phyloP scores from a whole-genome alignment of 495 filamentous ascomycete genomes.

The Chaetomium tenue region DNA sequence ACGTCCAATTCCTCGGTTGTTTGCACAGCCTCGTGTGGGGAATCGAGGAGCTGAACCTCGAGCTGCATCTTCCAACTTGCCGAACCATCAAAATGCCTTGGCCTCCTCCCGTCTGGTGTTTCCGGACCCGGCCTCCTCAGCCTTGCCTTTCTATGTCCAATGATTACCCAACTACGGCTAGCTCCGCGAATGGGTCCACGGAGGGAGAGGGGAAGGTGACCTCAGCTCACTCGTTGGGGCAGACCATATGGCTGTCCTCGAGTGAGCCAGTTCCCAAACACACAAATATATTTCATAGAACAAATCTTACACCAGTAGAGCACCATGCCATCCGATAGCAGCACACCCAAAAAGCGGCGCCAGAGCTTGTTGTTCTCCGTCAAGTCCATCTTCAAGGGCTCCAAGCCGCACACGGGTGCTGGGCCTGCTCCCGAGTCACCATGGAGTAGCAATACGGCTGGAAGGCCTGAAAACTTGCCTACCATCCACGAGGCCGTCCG shows the following conservation, averaged over 20 bases:
- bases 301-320: background rate
- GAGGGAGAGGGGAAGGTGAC: background rate
- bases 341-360: background rate
- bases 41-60: background rate
- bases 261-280: background rate
- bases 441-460: background rate
- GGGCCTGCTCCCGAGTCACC: background rate
- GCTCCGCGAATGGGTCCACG: background rate
- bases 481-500: slow-evolving; percentile 1
- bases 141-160: background rate
- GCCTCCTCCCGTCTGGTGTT: background rate
- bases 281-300: background rate
- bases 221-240: background rate
- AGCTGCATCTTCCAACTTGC: background rate
- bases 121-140: background rate
- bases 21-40: background rate
- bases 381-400: background rate
- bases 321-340: background rate
- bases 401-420: background rate
- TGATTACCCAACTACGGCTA: background rate
- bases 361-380: background rate
- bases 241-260: background rate
- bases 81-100: background rate
- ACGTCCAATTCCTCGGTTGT: background rate
- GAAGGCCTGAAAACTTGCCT: background rate